These are phyloP conservation scores for Arabis hirsuta DNA, from an alignment of 345 rosid species.

Conservation along the genomic window DNA sequence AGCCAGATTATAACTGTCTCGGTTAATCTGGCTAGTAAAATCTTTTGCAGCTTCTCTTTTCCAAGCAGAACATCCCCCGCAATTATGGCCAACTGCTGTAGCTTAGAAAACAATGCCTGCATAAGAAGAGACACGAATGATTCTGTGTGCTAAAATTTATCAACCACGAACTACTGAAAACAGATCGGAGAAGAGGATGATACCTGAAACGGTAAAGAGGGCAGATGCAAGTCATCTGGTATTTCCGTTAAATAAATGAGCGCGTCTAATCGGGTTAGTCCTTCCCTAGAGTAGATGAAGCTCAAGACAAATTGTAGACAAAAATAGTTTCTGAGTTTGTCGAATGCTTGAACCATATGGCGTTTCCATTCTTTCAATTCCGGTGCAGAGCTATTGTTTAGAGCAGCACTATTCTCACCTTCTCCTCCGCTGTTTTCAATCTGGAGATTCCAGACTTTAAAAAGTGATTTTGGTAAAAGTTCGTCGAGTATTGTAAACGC, in stretches of 20 bases:
- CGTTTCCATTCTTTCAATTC: constrained; percentile 95
- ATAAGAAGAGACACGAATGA: constrained; percentile 35
- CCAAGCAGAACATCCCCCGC: constrained; percentile 94
- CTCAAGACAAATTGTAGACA: constrained; percentile 92
- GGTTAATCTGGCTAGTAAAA: constrained; percentile 88
- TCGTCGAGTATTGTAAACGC: constrained; percentile 92
- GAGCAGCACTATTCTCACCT: constrained; percentile 49
- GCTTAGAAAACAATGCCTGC: constrained; percentile 92
- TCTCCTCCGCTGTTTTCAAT: constrained; percentile 55
- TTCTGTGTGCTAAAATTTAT: background rate
- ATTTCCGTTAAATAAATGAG: constrained; percentile 71
- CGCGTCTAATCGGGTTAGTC: constrained; percentile 74
- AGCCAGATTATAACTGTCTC: constrained; percentile 97
- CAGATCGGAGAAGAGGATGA: constrained; percentile 1
- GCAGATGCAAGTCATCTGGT: constrained; percentile 71
- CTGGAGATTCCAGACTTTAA: constrained; percentile 66
- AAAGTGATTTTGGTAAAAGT: constrained; percentile 66
- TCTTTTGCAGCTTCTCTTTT: constrained; percentile 90
- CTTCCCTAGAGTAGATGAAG: constrained; percentile 96
- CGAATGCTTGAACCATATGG: constrained; percentile 85
- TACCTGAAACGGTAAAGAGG: constrained; percentile 98
- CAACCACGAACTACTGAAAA: constrained; percentile 11
- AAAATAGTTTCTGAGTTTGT: constrained; percentile 90
- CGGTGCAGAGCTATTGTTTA: constrained; percentile 51
- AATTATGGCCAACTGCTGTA: constrained; percentile 91